phyloP scores from a whole-genome alignment of 2,329 filamentous ascomycete species.

The Uncinocarpus reesii region DNA sequence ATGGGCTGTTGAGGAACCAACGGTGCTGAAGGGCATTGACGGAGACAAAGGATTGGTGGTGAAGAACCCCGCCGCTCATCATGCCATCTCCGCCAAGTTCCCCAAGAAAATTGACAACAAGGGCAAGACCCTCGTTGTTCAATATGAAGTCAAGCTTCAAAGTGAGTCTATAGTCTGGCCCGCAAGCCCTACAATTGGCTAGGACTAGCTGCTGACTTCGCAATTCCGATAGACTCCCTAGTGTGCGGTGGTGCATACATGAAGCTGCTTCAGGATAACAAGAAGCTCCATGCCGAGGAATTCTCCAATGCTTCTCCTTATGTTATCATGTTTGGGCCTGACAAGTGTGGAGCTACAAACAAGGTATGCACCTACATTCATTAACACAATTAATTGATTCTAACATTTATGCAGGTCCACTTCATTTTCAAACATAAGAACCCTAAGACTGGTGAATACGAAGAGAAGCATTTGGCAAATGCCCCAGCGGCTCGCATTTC shows the following conservation, averaged over 20 bases:
- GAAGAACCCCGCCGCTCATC: slow-evolving; percentile 96
- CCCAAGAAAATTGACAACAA: slow-evolving; percentile 93
- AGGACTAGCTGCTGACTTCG: neutral
- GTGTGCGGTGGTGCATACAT: slow-evolving; percentile 98
- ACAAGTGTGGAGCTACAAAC: slow-evolving; percentile 98
- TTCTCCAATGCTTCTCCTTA: slow-evolving; percentile 97
- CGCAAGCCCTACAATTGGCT: neutral
- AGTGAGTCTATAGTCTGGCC: slow-evolving; percentile 54
- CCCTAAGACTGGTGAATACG: slow-evolving; percentile 98
- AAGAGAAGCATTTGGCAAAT: slow-evolving; percentile 93
- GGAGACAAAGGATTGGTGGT: slow-evolving; percentile 94
- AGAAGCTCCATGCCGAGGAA: slow-evolving; percentile 91
- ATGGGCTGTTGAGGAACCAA: slow-evolving; percentile 93
- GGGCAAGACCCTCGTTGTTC: slow-evolving; percentile 90
- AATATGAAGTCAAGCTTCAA: slow-evolving; percentile 99
- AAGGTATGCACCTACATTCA: slow-evolving; percentile 54
- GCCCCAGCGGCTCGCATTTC: slow-evolving; percentile 76
- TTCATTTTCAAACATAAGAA: slow-evolving; percentile 99
- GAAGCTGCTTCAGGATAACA: slow-evolving; percentile 97
- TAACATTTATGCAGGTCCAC: slow-evolving; percentile 44
- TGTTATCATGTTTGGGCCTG: slow-evolving; percentile 99
- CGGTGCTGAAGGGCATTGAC: slow-evolving; percentile 79
- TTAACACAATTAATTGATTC: neutral
- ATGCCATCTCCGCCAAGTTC: slow-evolving; percentile 99
- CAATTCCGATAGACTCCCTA: slow-evolving; percentile 69